Base-by-base conservation (phyloP, 2,329 filamentous ascomycete species). In the Fusarium nematophilum region DNA sequence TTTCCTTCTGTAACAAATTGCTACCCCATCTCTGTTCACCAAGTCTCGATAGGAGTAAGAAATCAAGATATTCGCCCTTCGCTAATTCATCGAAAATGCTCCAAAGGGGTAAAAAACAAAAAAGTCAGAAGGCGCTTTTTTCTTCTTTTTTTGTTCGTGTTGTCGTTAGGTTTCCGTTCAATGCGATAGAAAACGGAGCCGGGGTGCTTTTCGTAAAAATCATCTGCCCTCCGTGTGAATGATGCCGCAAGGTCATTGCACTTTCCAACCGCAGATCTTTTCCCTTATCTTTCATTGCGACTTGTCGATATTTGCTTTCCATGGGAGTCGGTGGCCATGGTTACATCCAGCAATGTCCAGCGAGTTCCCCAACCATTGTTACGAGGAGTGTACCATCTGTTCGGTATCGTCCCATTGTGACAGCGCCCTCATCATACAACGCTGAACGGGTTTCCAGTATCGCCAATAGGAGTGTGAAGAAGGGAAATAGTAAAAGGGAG, bases 131-230 rank as follows among this genome's bases (percentile, higher is more conserved):
- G 37, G 21, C 37, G 47, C 60, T 47, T 61, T 59, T 61, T 61
- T 30, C 39, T 49, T n/a, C n/a, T 30, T 55, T 27, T 61, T 60
- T 64, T 57, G 29, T 39, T 64, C 43, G 47, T 64, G 31, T 48
- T 49, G 47, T 64, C 52, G 47, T 64, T 38, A 64, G 56, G 43
- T 57, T 48, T 46, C 61, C 52, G 43, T 53, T 29, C 38, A 37
- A 39, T 38, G 21, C 15, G 33, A 29, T 40, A 34, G 36, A 53
- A 36, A 37, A 37, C 37, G 39, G 31, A n/a, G 29, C 11, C 33
- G 30, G 29, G 15, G 31, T 39, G 39, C n/a, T 25, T 27, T 29
- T 33, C 14, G 37, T 43, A n/a, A 36, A 46, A 39, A 37, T 39
- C 27, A 47, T 52, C 40, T 45, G 38, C 26, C 43, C 45, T 40